Percentiles rank a stretch among this genome's conserved stretches.
Conservation (phyloP, 2,329 filamentous ascomycete genomes). For the Pseudocercospora vitis region DNA sequence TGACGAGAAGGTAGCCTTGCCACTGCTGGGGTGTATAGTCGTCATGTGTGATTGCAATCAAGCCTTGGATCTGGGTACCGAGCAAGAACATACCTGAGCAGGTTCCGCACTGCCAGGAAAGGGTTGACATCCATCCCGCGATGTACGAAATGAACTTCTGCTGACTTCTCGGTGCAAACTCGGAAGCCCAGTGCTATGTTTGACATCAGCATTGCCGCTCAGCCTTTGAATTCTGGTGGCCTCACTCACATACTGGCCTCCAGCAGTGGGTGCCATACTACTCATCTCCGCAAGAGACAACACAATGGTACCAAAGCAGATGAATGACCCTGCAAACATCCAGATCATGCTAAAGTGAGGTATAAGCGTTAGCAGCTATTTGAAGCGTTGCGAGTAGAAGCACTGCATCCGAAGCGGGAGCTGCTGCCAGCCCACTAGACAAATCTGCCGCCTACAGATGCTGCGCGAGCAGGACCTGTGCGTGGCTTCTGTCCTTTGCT, state of each 20-base stretch:
- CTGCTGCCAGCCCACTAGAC: no score
- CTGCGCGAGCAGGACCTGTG: no score
- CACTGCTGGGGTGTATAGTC: conserved; percentile 15
- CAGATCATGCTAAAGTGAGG: conserved; percentile 24
- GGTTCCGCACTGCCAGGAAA: conserved; percentile 22
- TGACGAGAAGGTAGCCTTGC: conserved; percentile 21
- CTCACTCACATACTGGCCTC: no score
- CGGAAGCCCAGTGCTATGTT: conserved; percentile 33
- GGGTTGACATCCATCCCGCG: conserved; percentile 23
- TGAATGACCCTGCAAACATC: conserved; percentile 22
- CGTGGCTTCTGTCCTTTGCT: no score
- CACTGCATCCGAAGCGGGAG: no score
- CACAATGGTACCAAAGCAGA: conserved; percentile 24
- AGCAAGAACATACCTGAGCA: conserved; percentile 19
- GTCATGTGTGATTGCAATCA: conserved; percentile 18
- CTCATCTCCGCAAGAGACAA: conserved; percentile 30
- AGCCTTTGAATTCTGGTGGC: no score
- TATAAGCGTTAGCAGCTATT: no score
- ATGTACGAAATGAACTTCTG: conserved; percentile 31
- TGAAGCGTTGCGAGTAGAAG: no score
- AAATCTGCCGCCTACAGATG: no score
- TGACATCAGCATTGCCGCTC: no score
- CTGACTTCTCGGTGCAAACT: conserved; percentile 27
- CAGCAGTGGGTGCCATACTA: conserved; percentile 33
- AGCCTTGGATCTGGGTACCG: conserved; percentile 17